Conservation (phyloP, 306 rosid species). For the Alnus glutinosa region DNA sequence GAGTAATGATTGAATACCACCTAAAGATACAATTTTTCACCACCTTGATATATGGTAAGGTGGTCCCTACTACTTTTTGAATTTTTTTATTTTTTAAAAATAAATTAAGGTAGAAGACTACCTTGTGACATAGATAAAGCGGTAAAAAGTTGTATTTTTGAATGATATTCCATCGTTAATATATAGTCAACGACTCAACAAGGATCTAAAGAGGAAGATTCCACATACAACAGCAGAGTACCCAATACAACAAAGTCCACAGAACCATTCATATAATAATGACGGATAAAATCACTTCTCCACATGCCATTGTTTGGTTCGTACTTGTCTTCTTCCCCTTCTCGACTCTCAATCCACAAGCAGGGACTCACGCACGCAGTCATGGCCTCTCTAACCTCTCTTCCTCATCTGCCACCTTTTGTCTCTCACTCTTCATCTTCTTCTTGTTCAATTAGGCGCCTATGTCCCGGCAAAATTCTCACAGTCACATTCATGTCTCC, state of each 20-base stretch:
- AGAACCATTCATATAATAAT: background rate
- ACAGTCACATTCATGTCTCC: slow-evolving; percentile 14
- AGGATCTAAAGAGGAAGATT: background rate
- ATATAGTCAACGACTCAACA: too few relatives aligned
- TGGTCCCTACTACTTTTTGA: too few relatives aligned
- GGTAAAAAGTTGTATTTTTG: too few relatives aligned
- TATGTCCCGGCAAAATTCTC: slow-evolving; percentile 23
- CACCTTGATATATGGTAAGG: too few relatives aligned
- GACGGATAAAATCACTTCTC: background rate
- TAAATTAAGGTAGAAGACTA: too few relatives aligned
- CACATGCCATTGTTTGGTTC: background rate
- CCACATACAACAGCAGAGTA: background rate
- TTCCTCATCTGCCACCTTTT: slow-evolving; percentile 28
- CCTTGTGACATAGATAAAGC: too few relatives aligned
- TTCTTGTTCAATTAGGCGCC: slow-evolving; percentile 5
- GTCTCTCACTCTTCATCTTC: slow-evolving; percentile 20
- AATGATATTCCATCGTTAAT: too few relatives aligned
- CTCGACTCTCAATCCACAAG: background rate
- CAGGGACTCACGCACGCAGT: background rate
- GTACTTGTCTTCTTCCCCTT: background rate
- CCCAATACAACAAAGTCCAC: background rate
- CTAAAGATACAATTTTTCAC: too few relatives aligned
- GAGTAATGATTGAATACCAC: too few relatives aligned
- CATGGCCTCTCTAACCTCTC: slow-evolving; percentile 51
- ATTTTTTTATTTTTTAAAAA: too few relatives aligned